Base-by-base conservation (phyloP, 306 rosid genomes). In the Vigna nakashimae region DNA sequence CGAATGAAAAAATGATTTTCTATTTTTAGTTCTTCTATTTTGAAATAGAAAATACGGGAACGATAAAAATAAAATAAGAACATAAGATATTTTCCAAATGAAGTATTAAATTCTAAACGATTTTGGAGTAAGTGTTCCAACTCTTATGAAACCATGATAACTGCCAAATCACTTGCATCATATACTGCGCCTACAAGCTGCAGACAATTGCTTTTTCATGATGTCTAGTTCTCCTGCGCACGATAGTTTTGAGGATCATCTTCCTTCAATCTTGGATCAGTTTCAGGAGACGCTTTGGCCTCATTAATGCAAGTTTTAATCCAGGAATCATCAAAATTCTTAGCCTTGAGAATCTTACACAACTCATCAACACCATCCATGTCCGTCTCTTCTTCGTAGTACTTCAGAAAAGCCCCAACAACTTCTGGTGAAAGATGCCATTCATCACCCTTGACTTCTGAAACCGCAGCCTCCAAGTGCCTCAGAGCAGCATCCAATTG, bases 321-420 rank as follows among this genome's bases (percentile, higher is more conserved):
- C 86, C 84, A 72, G 64, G 85, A 78, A 80, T 69, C 80, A 77
- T 89, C 89, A 79, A 90, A 46, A 32, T 82, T 78, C 65, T 76
- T 76, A 69, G 66, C 82, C 86, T 87, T 87, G 65, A 92, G 62
- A 91, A 91, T 85, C 83, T 80, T 83, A 66, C 82, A 51, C 56
- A 95, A 86, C 67, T 85, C 82, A 50, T 88, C 94, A 13, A 90
- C 90, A 11, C 83, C 84, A 53, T 85, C 85, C 58, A 88, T 86
- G 51, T 84, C 88, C 32, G 83, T 92, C 81, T 81, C 79, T 65
- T 88, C 83, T 80, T 86, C 89, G 77, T 88, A 92, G 84, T 84
- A 91, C 80, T 81, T 85, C 0, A 92, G 74, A 81, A 95, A 88
- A 40, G 90, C 88, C 64, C 55, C 58, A 48, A 63, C 72, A 28